Conservation (phyloP, 192 early-diverging fungal species). For the Rhizophagus clarus region DNA sequence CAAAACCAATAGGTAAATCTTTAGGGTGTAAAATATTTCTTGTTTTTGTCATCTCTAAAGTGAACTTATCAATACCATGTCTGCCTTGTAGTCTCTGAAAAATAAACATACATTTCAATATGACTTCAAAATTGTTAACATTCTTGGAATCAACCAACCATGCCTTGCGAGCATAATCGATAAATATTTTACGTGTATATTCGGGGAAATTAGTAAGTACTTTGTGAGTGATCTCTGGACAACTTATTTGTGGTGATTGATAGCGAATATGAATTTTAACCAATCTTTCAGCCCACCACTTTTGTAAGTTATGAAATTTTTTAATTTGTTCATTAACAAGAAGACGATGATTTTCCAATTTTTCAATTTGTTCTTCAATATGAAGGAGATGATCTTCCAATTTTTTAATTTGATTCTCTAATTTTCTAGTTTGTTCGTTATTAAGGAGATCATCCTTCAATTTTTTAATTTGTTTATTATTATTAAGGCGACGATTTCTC, state of each 20-base stretch:
- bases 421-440: neutral
- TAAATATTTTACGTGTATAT: neutral
- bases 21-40: neutral
- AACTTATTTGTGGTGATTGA: conserved; percentile 14
- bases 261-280: conserved; percentile 21
- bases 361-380: neutral
- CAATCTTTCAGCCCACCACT: conserved; percentile 12
- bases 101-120: conserved; percentile 36
- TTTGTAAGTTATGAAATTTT: neutral
- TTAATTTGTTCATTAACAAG: neutral
- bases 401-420: too few relatives aligned
- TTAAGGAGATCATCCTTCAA: too few relatives aligned
- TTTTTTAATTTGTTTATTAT: neutral
- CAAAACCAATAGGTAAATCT: conserved; percentile 10
- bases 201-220: neutral
- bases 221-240: neutral
- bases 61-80: neutral
- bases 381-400: too few relatives aligned
- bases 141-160: neutral
- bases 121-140: conserved; percentile 34
- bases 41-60: neutral
- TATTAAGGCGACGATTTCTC: too few relatives aligned
- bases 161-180: neutral
- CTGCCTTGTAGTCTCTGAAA: neutral
- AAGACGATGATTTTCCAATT: neutral